A percentile compares a stretch with the other conserved stretches of the same genome.
Evolutionary conservation across 2,329 filamentous ascomycete genomes (phyloP).

Genomic region (Drechslerella dactyloides): DNA sequence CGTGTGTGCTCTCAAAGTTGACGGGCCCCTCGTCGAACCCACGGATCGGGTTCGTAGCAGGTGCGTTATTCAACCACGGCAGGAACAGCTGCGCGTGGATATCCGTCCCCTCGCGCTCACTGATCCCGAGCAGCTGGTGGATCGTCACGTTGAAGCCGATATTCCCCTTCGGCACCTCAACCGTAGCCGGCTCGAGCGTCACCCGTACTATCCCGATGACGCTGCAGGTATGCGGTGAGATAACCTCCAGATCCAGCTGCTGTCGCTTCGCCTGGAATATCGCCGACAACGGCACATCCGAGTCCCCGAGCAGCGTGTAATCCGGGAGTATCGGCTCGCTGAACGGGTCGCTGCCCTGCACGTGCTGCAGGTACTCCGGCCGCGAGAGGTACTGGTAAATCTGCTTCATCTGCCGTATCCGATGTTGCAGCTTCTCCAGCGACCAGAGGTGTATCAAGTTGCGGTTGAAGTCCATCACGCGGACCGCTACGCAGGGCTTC

Average conservation of each 20-base stretch:
- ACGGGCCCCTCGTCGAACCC: constrained; percentile 93
- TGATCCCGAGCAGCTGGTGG: constrained; percentile 93
- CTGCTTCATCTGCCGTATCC: constrained; percentile 90
- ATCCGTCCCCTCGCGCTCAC: constrained; percentile 91
- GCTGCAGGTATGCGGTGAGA: constrained; percentile 89
- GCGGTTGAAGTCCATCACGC: constrained; percentile 89
- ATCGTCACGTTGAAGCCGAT: constrained; percentile 99
- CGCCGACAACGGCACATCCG: constrained; percentile 86
- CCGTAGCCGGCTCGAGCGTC: constrained; percentile 89
- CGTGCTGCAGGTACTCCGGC: constrained; percentile 91
- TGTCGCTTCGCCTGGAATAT: constrained; percentile 95
- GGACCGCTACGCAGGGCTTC: constrained; percentile 88
- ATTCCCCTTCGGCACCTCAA: constrained; percentile 86
- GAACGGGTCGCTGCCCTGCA: constrained; percentile 91
- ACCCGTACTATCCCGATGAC: constrained; percentile 89
- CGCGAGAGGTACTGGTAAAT: constrained; percentile 96
- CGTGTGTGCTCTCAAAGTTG: constrained; percentile 96
- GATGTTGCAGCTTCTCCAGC: constrained; percentile 84
- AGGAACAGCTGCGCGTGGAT: constrained; percentile 98
- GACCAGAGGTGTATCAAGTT: constrained; percentile 91
- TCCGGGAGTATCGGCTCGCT: constrained; percentile 87
- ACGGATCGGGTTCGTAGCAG: constrained; percentile 91
- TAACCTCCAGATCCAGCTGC: constrained; percentile 87
- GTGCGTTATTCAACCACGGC: constrained; percentile 86
- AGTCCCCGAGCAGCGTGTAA: constrained; percentile 90